These are phyloP conservation scores for Pseudocercospora fijiensis DNA, from an alignment of 2,329 filamentous ascomycete species.

Conservation along the genomic window DNA sequence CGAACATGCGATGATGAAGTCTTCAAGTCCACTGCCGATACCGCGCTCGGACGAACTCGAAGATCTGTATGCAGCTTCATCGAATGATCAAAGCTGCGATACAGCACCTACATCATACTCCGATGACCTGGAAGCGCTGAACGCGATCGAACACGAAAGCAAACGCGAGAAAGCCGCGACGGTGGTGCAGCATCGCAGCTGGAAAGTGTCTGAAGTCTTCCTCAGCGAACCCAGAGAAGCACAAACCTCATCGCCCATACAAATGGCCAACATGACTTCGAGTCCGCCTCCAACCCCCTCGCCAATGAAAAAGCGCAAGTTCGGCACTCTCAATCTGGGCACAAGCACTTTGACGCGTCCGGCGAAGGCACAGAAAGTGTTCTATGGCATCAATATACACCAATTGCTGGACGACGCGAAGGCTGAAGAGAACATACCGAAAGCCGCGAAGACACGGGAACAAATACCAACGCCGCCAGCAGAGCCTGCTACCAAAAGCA, in stretches of 20 bases:
- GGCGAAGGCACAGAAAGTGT: conserved; percentile 69
- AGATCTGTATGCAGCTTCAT: conserved; percentile 16
- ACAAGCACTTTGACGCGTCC: conserved; percentile 38
- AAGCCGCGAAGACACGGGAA: conserved; percentile 31
- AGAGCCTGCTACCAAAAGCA: conserved; percentile 35
- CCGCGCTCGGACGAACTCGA: conserved; percentile 22
- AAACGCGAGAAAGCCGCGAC: conserved; percentile 44
- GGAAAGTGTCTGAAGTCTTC: conserved; percentile 50
- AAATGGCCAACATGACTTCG: conserved; percentile 63
- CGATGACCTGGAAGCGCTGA: conserved; percentile 34
- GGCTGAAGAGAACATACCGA: conserved; percentile 53
- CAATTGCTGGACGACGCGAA: conserved; percentile 70
- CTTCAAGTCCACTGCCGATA: conserved; percentile 16
- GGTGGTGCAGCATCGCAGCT: conserved; percentile 53
- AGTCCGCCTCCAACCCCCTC: conserved; percentile 52
- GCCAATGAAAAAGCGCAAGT: conserved; percentile 34
- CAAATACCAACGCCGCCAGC: conserved; percentile 39
- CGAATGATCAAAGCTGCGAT: conserved; percentile 10
- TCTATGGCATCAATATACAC: conserved; percentile 93
- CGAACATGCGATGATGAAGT: conserved; percentile 6
- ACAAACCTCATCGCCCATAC: conserved; percentile 52
- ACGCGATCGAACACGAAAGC: conserved; percentile 52
- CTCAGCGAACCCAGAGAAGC: conserved; percentile 44
- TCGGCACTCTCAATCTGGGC: conserved; percentile 32
- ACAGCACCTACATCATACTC: conserved; percentile 26